Conservation (phyloP, 306 rosid genomes). For the Prunus persica region DNA sequence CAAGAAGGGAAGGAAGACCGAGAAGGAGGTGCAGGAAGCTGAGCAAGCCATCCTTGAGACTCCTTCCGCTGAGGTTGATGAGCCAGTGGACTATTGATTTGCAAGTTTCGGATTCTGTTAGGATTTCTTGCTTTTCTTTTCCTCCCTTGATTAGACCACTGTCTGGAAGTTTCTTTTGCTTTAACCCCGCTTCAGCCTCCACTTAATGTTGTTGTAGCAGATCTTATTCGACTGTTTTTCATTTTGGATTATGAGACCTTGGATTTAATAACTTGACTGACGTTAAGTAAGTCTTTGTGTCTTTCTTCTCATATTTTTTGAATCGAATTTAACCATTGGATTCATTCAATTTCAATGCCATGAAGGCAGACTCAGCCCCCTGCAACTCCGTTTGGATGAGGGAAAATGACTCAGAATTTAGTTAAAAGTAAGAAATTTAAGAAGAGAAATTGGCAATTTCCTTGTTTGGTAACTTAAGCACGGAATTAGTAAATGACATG, state of each 20-base stretch:
- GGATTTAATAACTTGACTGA: neutral
- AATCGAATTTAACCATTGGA: neutral
- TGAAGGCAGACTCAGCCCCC: too few relatives aligned
- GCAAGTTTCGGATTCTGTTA: neutral
- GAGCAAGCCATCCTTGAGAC: slow-evolving; percentile 84
- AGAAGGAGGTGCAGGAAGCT: slow-evolving; percentile 96
- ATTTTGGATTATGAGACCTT: neutral
- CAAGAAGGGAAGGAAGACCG: slow-evolving; percentile 96
- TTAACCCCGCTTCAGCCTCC: neutral
- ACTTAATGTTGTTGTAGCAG: neutral
- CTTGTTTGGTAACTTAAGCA: too few relatives aligned
- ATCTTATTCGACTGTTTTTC: neutral
- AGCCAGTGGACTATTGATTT: slow-evolving; percentile 36
- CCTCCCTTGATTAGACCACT: slow-evolving; percentile 6
- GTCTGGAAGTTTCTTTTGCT: neutral
- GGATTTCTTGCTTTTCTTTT: neutral
- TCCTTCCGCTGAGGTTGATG: slow-evolving; percentile 74
- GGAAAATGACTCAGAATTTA: too few relatives aligned
- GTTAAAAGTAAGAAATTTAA: too few relatives aligned
- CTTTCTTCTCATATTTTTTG: neutral
- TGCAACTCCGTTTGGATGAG: too few relatives aligned
- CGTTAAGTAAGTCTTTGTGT: neutral
- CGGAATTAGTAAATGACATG: too few relatives aligned
- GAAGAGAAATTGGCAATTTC: accelerated
- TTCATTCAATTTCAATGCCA: neutral